Evolutionary conservation across 768 basidiomycete genomes (phyloP), one percentile per base, ranked within the genome.

Genomic region (Leccinum variicolor): DNA sequence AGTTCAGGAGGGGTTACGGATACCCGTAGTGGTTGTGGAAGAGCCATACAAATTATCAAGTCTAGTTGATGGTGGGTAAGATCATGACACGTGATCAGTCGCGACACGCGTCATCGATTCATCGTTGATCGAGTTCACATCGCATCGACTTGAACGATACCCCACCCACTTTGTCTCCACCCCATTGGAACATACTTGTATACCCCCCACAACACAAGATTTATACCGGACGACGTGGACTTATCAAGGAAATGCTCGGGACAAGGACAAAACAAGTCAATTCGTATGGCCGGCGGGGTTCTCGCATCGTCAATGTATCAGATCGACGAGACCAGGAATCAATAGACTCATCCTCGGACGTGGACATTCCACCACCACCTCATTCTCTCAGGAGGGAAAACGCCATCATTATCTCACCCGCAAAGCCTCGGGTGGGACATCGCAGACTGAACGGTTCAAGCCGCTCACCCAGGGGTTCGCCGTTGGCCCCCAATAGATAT

Each of bases 1-100:
- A 96, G 83, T 70, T 97, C 94, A 58, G 84, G 82, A 31, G 94
- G 92, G 7, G 87, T 87, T 33, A 92, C 78, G 0, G 91, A 90
- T 4, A 79, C 76, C 56, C 87, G 81, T 17, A 96, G 77, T 4
- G 83, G 75, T 45, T 79, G 77, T 3, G 94, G 92, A 23, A 95
- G 81, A 34, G 94, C 84, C 94, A 96, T 54, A 25, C 21, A 19
- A n/a, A 39, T n/a, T 39, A n/a, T n/a, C 39, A 39, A 39, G 39
- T 39, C 36, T 17, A 17, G 36, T 29, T 36, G 34, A 34, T 34
- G 6, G 6, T 9, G 36, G 17, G 9, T 13, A 31, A 43, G 41
- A 8, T 29, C 19, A 11, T 29, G 26, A 45, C 68, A 70, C 69
- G 66, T 65, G 69, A 66, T 62, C 55, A 31, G 52, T 31, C 52